Evolutionary conservation across 1,139 yeast genomes (phyloP).

Genomic region (Hemisphaericaspora subhashii): DNA sequence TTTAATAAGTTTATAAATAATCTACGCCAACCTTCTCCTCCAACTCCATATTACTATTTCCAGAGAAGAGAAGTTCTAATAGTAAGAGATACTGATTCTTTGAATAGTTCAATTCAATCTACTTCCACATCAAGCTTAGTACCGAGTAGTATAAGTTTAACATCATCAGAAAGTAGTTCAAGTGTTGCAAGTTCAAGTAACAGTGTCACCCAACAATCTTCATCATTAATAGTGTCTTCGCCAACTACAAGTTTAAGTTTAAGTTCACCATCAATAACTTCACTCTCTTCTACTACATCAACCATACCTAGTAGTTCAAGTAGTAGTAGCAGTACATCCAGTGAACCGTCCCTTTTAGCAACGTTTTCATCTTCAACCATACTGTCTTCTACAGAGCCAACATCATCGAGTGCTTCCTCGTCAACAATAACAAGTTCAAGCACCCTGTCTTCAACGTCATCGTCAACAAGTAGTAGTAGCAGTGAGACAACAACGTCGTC

Average conservation of each 20-base stretch:
- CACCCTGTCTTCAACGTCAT: constrained; percentile 1
- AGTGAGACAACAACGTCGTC: not conserved
- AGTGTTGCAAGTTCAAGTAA: not conserved
- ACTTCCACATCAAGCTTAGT: not conserved
- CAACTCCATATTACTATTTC: too few relatives aligned
- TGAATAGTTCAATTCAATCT: not conserved
- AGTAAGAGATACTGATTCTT: not conserved
- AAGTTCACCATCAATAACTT: constrained; percentile 1
- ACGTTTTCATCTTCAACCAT: not conserved
- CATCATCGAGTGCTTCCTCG: constrained; percentile 2
- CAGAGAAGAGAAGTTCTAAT: not conserved
- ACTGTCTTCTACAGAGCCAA: not conserved
- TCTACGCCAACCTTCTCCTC: too few relatives aligned
- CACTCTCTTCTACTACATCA: constrained; percentile 6
- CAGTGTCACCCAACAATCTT: not conserved
- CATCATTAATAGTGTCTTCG: constrained; percentile 1
- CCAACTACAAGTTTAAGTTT: constrained; percentile 1
- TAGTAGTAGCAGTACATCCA: constrained; percentile 2
- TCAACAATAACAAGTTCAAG: constrained; percentile 2
- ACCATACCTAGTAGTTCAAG: constrained; percentile 3
- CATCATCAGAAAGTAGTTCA: not conserved
- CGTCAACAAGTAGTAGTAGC: not conserved
- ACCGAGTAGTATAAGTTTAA: not conserved
- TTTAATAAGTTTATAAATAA: too few relatives aligned
- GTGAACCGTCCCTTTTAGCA: not conserved